Evolutionary conservation across 768 basidiomycete genomes (phyloP), one percentile per base, ranked within the genome.

Genomic region (Lactifluus subvellereus): DNA sequence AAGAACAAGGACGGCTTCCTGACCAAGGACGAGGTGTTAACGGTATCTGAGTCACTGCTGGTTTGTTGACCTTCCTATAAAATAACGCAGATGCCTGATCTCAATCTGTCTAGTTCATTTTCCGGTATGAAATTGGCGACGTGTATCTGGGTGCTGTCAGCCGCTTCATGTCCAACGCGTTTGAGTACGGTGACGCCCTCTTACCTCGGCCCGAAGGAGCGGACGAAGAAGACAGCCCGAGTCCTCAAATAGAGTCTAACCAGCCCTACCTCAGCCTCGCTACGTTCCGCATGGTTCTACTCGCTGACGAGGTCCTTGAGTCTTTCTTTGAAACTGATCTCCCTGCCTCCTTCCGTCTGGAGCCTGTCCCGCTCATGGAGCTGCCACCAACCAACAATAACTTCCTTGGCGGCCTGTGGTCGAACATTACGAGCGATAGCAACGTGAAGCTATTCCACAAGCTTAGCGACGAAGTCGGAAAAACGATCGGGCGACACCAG

Each of bases 271-370:
- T 98, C 56, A 95, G 94, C 74, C 84, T 94, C 55, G 88, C 90
- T 40, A 94, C 91, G 84, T 99, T 99, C 85, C 87, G 97, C 7
- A 99, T 98, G 97, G 96, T 98, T 45, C 90, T 99, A 5, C 81
- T 99, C 9, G 95, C 96, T 1, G 97, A 98, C 67, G 95, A 98
- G 72, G 80, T 98, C 32, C 82, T 99, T 30, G 97, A 99, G 72
- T 88, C 90, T 1, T 99, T 99, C 81, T 99, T 98, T 69, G 94
- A 94, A 70, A 84, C 88, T 0, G 97, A 98, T 73, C 78, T 99
- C 65, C 85, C 91, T 0, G 84, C 82, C 1, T 94, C 94, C 2
- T 98, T 97, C 83, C 82, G 84, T 66, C 78, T 97, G 38, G 86
- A 89, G 60, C 77, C 81, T 16, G 78, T 89, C 6, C 82, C 84